phyloP scores from a whole-genome alignment of 306 rosid genomes.

The Prunus persica region Prunus_persica_NCBIv2 NC_034013.1:14391001-14391500 shows the following conservation, averaged over 20 bases:
- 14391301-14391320: slow-evolving; percentile 58
- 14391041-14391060: slow-evolving; percentile 49
- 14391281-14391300: slow-evolving; percentile 69
- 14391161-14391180: slow-evolving; percentile 56
- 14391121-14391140: slow-evolving; percentile 67
- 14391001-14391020: slow-evolving; percentile 67
- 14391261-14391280: slow-evolving; percentile 63
- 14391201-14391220: slow-evolving; percentile 60
- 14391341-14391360: slow-evolving; percentile 68
- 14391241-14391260: slow-evolving; percentile 48
- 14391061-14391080: slow-evolving; percentile 65
- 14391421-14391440: slow-evolving; percentile 60
- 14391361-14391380: slow-evolving; percentile 49
- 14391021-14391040: slow-evolving; percentile 64
- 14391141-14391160: slow-evolving; percentile 54
- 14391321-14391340: slow-evolving; percentile 63
- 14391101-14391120: slow-evolving; percentile 82
- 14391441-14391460: slow-evolving; percentile 40
- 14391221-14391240: slow-evolving; percentile 65
- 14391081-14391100: slow-evolving; percentile 70
- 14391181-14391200: slow-evolving; percentile 78
- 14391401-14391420: slow-evolving; percentile 68
- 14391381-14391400: slow-evolving; percentile 52
- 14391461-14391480: slow-evolving; percentile 66
- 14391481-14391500: slow-evolving; percentile 37